Conservation (phyloP, 228 moss, liverwort and hornwort genomes). For the Sphagnum magellanicum region DNA sequence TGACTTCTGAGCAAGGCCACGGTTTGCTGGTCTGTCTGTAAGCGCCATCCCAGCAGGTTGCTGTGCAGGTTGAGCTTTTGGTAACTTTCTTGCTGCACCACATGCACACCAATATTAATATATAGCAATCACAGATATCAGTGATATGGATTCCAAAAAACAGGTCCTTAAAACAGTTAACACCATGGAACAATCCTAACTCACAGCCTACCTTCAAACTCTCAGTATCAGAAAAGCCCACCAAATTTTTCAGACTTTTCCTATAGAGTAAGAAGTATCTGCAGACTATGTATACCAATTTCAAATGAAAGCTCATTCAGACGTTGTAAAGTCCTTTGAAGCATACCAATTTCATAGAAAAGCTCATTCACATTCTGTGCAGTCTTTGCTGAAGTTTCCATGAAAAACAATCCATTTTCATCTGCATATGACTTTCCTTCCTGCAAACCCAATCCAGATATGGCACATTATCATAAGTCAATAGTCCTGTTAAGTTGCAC, state of each 20-base stretch:
- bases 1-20: constrained; percentile 41
- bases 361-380: constrained; percentile 95
- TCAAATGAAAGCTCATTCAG: neutral
- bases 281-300: too few species aligned
- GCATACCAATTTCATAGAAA: constrained; percentile 92
- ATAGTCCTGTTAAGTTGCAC: neutral
- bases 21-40: constrained; percentile 39
- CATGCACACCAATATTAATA: neutral
- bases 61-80: constrained; percentile 53
- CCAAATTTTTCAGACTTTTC: too few species aligned
- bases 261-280: too few species aligned
- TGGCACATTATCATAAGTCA: too few species aligned
- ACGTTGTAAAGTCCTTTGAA: neutral
- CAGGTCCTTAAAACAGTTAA: too few species aligned
- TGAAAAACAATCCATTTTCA: constrained; percentile 91
- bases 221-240: too few species aligned
- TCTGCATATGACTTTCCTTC: constrained; percentile 93
- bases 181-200: too few species aligned
- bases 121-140: too few species aligned
- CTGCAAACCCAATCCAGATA: constrained; percentile 26
- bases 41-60: constrained; percentile 46
- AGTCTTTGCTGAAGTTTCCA: constrained; percentile 99
- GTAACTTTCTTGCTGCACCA: constrained; percentile 55
- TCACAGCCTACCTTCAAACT: too few species aligned
- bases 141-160: too few species aligned